Conservation (phyloP, 371 early-diverging fungal species). For the Mucor sp. region DNA sequence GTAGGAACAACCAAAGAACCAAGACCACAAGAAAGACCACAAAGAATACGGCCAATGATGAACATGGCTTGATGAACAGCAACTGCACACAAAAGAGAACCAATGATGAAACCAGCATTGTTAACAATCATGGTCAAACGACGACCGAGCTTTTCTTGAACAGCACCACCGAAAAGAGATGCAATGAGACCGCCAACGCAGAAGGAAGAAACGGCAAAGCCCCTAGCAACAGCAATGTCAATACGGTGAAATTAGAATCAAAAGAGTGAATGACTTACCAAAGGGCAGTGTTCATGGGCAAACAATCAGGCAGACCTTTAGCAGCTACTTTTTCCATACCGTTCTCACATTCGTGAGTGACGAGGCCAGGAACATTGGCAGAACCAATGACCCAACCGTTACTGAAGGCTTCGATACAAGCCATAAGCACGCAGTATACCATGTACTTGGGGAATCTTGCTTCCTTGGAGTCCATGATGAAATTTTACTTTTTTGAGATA, state of each 20-base stretch:
- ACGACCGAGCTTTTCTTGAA: conserved; percentile 65
- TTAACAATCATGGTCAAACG: conserved; percentile 59
- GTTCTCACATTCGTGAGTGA: conserved; percentile 25
- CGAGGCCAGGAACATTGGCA: conserved; percentile 42
- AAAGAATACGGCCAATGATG: conserved; percentile 74
- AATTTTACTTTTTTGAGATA: background rate
- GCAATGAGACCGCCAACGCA: conserved; percentile 75
- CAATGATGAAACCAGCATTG: conserved; percentile 64
- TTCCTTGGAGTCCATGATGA: conserved; percentile 40
- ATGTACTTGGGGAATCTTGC: conserved; percentile 34
- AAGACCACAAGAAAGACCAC: conserved; percentile 82
- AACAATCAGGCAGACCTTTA: conserved; percentile 27
- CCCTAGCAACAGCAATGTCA: conserved; percentile 16
- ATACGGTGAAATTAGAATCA: no score
- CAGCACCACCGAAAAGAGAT: conserved; percentile 59
- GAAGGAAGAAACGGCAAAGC: conserved; percentile 65
- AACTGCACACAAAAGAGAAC: conserved; percentile 60
- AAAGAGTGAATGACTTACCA: conserved; percentile 2
- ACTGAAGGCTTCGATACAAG: conserved; percentile 39
- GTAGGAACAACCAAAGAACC: conserved; percentile 77
- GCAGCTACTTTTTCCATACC: conserved; percentile 10
- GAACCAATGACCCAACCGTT: conserved; percentile 50
- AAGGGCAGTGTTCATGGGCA: conserved; percentile 28
- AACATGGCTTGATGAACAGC: conserved; percentile 61
- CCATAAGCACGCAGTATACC: conserved; percentile 40